Evolutionary conservation across 2,329 filamentous ascomycete genomes (phyloP), one percentile per base, ranked within the genome.

Genomic region (Diplodia sapinea): DNA sequence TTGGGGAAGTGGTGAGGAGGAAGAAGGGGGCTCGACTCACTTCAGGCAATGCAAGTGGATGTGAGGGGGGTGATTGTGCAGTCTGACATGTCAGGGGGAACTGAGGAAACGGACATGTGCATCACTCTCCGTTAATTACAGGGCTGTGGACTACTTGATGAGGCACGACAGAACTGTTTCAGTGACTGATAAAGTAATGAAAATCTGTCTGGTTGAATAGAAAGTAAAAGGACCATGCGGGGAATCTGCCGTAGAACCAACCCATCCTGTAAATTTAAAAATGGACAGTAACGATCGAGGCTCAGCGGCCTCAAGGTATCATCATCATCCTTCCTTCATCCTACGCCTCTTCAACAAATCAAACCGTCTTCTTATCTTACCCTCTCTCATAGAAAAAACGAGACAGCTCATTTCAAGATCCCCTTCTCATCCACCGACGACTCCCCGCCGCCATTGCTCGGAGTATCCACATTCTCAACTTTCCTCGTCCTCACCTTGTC

Each of bases 1-100:
- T 74, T 76, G 57, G 17, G 57, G 29, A 43, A 23, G 57, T 31
- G 36, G 40, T 31, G 40, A 49, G 15, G 52, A 20, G 38, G 9
- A n/a, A 12, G 38, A 26, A 36, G 33, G 33, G 9, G 33, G 11
- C 11, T 36, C 33, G 11, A 9, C 11, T 11, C 31, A 33, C 8
- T 33, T 33, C 31, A 8, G 31, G 5, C 4, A 33, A 5, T 33
- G 8, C 1, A 33, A 7, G 31, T 8, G 31, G 31, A 33, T 8
- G 8, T 9, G n/a, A 17, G 36, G 11, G 36, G 36, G 36, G 11
- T 11, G 36, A 38, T 38, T 11, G 36, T 3, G 11, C 3, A 26
- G 26, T 26, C 3, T 26, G 26, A 26, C 26, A 26, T 26, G 4
- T 4, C 26, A 26, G 26, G 26, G 26, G 26, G 26, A 26, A 26